Percentiles rank a stretch among this genome's conserved stretches.
phyloP scores from a whole-genome alignment of 176 grass and related monocot species.

The Musa itinerans region DNA sequence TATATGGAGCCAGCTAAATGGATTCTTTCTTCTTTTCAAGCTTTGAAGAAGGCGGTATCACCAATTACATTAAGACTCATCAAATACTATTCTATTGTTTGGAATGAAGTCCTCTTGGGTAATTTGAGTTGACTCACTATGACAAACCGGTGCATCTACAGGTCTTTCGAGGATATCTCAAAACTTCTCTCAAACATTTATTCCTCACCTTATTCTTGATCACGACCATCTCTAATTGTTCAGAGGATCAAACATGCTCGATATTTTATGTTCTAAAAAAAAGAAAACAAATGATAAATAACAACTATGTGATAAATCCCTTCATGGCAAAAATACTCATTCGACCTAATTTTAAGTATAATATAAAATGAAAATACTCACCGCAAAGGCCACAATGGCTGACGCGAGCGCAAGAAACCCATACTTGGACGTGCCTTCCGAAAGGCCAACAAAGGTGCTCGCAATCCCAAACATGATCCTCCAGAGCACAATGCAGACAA shows the following conservation, averaged over 20 bases:
- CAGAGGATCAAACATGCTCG: not conserved
- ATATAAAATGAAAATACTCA: slow-evolving; percentile 32
- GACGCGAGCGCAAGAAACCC: slow-evolving; percentile 93
- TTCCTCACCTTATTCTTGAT: no score
- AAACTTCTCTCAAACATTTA: no score
- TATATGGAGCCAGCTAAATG: no score
- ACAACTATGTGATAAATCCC: not conserved
- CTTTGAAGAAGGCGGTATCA: no score
- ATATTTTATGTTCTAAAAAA: not conserved
- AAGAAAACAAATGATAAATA: not conserved
- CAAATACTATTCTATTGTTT: no score
- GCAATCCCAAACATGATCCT: slow-evolving; percentile 86
- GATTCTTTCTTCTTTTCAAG: no score
- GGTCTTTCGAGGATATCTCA: no score
- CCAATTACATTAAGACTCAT: no score
- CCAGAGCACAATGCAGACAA: slow-evolving; percentile 80
- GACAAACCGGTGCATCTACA: no score
- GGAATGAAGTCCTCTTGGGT: no score
- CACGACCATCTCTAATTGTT: no score
- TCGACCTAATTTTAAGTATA: not conserved
- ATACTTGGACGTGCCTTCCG: slow-evolving; percentile 93
- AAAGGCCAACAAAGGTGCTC: slow-evolving; percentile 80
- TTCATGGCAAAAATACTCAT: not conserved
- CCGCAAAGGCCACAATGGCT: slow-evolving; percentile 71
- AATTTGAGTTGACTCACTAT: no score